A percentile compares a stretch with the other conserved stretches of the same genome.
phyloP scores from a whole-genome alignment of 441 rosid genomes.

The Geranium incanum region DNA sequence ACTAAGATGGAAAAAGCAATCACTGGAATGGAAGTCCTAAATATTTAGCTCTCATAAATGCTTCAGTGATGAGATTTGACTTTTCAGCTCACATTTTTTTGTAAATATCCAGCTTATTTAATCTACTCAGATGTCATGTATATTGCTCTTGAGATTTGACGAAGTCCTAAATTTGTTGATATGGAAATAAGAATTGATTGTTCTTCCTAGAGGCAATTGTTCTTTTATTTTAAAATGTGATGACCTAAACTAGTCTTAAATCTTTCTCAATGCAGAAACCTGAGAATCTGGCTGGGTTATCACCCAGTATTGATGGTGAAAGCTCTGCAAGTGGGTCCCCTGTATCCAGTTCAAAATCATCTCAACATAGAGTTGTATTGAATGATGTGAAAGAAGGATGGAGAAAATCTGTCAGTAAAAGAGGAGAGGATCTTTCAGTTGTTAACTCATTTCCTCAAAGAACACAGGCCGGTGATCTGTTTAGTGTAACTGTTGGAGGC shows the following conservation, averaged over 20 bases:
- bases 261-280: constrained; percentile 50
- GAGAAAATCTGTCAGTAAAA: constrained; percentile 54
- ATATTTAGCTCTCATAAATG: too few relatives aligned
- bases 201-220: constrained; percentile 2
- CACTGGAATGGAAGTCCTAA: too few relatives aligned
- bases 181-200: background rate
- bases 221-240: background rate
- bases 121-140: background rate
- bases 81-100: background rate
- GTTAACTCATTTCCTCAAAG: constrained; percentile 54
- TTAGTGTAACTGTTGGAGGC: constrained; percentile 52
- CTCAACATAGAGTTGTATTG: constrained; percentile 36
- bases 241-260: background rate
- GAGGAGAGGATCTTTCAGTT: constrained; percentile 39
- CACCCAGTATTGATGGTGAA: constrained; percentile 48
- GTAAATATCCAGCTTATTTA: too few relatives aligned
- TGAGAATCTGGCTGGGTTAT: constrained; percentile 49
- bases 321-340: constrained; percentile 59
- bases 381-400: constrained; percentile 36
- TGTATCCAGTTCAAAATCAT: constrained; percentile 55
- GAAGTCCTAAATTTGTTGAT: background rate
- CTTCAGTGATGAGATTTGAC: background rate
- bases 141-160: background rate
- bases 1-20: too few relatives aligned
- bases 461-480: constrained; percentile 68